These are phyloP conservation scores for Chalciporus sp. DNA, from an alignment of 1,284 basidiomycete genomes.

Conservation along the genomic window DNA sequence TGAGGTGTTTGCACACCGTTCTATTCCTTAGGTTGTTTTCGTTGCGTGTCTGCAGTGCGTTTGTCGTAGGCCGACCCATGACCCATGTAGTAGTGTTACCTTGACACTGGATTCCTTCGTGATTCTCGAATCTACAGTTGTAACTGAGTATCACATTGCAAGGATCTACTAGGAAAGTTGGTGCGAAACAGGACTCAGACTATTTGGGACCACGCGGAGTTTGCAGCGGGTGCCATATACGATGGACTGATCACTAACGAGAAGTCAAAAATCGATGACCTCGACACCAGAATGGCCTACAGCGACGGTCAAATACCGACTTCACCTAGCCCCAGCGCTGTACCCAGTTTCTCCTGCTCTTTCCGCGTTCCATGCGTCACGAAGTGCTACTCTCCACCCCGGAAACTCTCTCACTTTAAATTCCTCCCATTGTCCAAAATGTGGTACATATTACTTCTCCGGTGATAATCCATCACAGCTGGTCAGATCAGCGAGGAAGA, in stretches of 20 bases:
- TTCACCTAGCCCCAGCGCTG: slow-evolving; percentile 48
- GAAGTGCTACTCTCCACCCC: slow-evolving; percentile 38
- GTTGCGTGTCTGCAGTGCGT: slow-evolving; percentile 21
- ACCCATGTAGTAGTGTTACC: slow-evolving; percentile 29
- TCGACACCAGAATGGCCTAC: slow-evolving; percentile 27
- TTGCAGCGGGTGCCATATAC: no score
- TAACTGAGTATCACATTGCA: no score
- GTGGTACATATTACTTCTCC: slow-evolving; percentile 48
- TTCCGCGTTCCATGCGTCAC: slow-evolving; percentile 59
- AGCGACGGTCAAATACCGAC: slow-evolving; percentile 49
- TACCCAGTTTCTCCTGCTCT: slow-evolving; percentile 53
- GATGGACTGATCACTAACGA: neutral
- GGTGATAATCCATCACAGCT: slow-evolving; percentile 26
- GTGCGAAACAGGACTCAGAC: no score
- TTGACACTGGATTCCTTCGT: slow-evolving; percentile 14
- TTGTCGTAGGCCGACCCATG: slow-evolving; percentile 16
- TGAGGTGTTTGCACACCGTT: slow-evolving; percentile 28
- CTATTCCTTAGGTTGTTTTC: slow-evolving; percentile 19
- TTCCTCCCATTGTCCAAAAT: slow-evolving; percentile 49
- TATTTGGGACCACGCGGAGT: no score
- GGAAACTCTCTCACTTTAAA: slow-evolving; percentile 23
- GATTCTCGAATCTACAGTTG: neutral
- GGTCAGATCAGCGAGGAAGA: slow-evolving; percentile 14
- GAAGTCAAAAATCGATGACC: slow-evolving; percentile 2
- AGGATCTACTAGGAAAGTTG: no score